A percentile compares a stretch with the other conserved stretches of the same genome.
These are phyloP conservation scores for Friedmanniomyces simplex DNA, from an alignment of 495 filamentous ascomycete genomes.

Conservation along the genomic window DNA sequence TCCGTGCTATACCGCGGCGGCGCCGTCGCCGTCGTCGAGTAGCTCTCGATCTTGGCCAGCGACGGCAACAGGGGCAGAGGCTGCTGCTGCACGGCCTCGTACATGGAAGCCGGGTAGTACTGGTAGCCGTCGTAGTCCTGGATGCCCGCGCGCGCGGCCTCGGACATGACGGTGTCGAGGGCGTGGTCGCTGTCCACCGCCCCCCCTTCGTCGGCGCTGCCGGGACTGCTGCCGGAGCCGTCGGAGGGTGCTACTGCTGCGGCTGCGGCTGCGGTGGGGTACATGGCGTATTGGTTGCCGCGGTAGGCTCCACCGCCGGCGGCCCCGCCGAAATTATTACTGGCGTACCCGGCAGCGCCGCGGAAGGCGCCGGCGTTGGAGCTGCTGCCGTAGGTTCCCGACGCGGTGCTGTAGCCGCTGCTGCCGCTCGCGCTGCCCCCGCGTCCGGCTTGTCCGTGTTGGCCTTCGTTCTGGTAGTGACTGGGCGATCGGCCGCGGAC, in stretches of 20 bases:
- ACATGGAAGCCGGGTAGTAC: conserved; percentile 28
- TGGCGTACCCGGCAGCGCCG: conserved; percentile 1
- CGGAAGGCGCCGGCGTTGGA: conserved; percentile 12
- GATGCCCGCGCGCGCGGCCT: conserved; percentile 24
- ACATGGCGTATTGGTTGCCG: conserved; percentile 21
- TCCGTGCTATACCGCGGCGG: too few relatives aligned
- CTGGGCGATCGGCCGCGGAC: conserved; percentile 88
- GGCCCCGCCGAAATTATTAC: background rate
- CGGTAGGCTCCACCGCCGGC: conserved; percentile 21
- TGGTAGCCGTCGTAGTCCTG: conserved; percentile 25
- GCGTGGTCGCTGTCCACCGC: conserved; percentile 15
- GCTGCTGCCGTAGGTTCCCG: conserved; percentile 14
- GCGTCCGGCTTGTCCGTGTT: conserved; percentile 35
- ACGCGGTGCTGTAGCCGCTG: conserved; percentile 37
- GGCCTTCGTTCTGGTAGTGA: conserved; percentile 74
- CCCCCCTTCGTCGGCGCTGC: conserved; percentile 25
- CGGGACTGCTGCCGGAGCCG: conserved; percentile 30
- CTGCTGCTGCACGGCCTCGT: conserved; percentile 17
- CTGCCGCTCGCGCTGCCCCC: conserved; percentile 51
- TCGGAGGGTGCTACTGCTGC: too few relatives aligned
- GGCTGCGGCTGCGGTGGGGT: too few relatives aligned
- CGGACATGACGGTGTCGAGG: conserved; percentile 25
- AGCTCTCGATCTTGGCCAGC: conserved; percentile 12
- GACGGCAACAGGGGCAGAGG: conserved; percentile 13
- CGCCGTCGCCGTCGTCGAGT: conserved; percentile 6